phyloP scores from a whole-genome alignment of 2,329 filamentous ascomycete genomes.

The Camillea tinctor region DNA sequence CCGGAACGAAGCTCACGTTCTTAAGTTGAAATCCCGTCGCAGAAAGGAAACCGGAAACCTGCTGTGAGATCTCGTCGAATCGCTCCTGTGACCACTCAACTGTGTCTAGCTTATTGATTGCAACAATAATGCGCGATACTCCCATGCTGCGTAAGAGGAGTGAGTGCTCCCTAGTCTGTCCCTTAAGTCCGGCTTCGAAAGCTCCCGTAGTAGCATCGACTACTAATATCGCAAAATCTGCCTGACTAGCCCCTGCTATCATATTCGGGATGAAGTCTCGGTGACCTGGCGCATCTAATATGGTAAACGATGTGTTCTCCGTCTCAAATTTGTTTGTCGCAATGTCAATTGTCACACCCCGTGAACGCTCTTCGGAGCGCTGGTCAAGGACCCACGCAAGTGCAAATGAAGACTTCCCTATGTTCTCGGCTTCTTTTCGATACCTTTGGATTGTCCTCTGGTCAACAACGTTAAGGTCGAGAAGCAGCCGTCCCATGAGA shows the following conservation, averaged over 20 bases:
- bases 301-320: slow-evolving; percentile 81
- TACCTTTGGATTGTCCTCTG: slow-evolving; percentile 87
- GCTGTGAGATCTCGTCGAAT: slow-evolving; percentile 81
- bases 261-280: slow-evolving; percentile 97
- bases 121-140: slow-evolving; percentile 82
- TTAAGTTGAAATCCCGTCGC: slow-evolving; percentile 79
- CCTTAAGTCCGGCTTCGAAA: slow-evolving; percentile 89
- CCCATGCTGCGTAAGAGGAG: slow-evolving; percentile 87
- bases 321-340: slow-evolving; percentile 95
- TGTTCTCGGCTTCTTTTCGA: slow-evolving; percentile 80
- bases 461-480: slow-evolving; percentile 85
- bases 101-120: slow-evolving; percentile 92
- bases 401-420: slow-evolving; percentile 94
- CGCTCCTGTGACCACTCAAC: slow-evolving; percentile 78
- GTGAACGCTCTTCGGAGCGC: slow-evolving; percentile 79
- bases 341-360: slow-evolving; percentile 95
- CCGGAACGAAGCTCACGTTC: slow-evolving; percentile 83
- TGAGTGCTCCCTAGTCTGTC: slow-evolving; percentile 93
- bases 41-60: slow-evolving; percentile 78
- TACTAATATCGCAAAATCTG: slow-evolving; percentile 92
- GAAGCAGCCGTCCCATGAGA: slow-evolving; percentile 89
- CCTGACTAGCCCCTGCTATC: slow-evolving; percentile 95
- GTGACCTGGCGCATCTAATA: slow-evolving; percentile 92
- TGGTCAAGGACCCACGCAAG: slow-evolving; percentile 97
- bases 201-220: slow-evolving; percentile 88